These are phyloP conservation scores for Fonsecaea pedrosoi DNA, from an alignment of 2,329 filamentous ascomycete genomes.

Conservation along the genomic window DNA sequence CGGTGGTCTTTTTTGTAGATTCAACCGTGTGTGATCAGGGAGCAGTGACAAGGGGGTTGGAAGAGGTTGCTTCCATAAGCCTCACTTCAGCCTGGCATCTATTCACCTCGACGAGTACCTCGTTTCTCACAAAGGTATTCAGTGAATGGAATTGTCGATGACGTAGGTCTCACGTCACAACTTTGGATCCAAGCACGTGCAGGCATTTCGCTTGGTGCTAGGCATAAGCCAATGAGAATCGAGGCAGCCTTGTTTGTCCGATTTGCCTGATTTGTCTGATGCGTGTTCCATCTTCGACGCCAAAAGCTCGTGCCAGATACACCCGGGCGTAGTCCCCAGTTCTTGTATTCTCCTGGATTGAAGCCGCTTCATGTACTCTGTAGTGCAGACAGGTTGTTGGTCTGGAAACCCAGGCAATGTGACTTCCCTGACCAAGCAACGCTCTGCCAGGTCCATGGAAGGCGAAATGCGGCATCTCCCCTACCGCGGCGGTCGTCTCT, in stretches of 20 bases:
- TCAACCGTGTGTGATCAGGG: neutral
- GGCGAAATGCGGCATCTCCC: too few species aligned
- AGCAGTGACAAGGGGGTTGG: neutral
- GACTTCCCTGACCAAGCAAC: too few species aligned
- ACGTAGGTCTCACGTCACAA: neutral
- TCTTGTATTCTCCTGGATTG: too few species aligned
- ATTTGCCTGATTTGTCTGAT: too few species aligned
- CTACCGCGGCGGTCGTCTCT: too few species aligned
- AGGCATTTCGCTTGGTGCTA: neutral
- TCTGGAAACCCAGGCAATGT: too few species aligned
- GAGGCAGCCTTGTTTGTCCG: neutral
- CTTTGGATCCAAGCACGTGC: neutral
- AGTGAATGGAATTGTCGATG: neutral
- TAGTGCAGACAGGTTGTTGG: too few species aligned
- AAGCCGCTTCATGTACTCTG: too few species aligned
- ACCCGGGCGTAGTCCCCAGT: too few species aligned
- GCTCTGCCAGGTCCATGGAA: too few species aligned
- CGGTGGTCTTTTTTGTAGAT: neutral
- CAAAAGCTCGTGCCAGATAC: too few species aligned
- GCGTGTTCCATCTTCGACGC: too few species aligned
- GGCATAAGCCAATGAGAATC: neutral
- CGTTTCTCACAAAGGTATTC: neutral
- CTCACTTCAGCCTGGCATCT: conserved; percentile 2
- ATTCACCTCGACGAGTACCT: neutral
- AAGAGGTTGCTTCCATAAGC: neutral